Conservation (phyloP, 2,329 filamentous ascomycete genomes). For the Diaporthe citri region DNA sequence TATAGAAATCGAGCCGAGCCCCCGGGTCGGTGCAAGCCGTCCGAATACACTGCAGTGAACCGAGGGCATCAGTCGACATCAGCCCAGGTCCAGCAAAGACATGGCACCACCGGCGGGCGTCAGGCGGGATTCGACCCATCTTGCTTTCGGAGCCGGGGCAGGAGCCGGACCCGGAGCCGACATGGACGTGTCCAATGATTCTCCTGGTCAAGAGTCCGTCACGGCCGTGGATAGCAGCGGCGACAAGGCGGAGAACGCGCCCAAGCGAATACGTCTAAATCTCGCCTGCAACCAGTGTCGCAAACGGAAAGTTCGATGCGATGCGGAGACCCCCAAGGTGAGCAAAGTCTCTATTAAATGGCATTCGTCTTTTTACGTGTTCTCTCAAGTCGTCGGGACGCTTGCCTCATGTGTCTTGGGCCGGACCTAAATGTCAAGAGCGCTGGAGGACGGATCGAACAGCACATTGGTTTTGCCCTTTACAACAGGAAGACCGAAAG, state of each 20-base stretch:
- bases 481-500: not conserved
- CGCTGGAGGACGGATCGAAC: not conserved
- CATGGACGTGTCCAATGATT: not conserved
- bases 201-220: not conserved
- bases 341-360: not conserved
- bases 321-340: conserved; percentile 45
- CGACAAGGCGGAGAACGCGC: not conserved
- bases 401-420: no score
- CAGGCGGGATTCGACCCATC: conserved; percentile 16
- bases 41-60: not conserved
- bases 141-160: conserved; percentile 7
- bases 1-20: conserved; percentile 27
- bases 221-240: not conserved
- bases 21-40: conserved; percentile 20
- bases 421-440: not conserved
- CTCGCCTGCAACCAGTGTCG: conserved; percentile 47
- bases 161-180: conserved; percentile 14
- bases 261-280: conserved; percentile 43
- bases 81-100: not conserved
- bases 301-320: conserved; percentile 49
- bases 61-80: conserved; percentile 25
- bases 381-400: not conserved
- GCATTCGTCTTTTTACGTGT: accelerated
- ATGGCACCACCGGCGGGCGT: conserved; percentile 11
- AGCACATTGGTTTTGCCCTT: not conserved